These are phyloP conservation scores for Amanita subjunquillea DNA, from an alignment of 768 basidiomycete genomes.

Conservation along the genomic window DNA sequence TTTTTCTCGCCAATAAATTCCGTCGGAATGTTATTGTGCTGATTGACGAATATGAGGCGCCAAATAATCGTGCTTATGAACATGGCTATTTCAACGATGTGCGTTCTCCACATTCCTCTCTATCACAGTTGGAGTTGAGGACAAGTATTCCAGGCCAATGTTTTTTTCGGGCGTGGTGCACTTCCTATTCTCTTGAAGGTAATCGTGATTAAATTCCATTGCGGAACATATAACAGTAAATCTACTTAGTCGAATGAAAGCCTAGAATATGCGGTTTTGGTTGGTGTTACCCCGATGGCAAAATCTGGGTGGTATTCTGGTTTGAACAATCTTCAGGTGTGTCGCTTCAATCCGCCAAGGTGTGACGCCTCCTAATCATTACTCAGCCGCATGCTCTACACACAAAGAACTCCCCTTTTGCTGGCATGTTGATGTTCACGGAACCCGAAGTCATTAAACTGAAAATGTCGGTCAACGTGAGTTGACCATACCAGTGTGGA, in stretches of 20 bases:
- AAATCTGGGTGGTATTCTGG: constrained; percentile 5
- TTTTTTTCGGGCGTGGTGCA: constrained; percentile 9
- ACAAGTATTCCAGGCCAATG: constrained; percentile 9
- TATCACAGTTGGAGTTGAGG: constrained; percentile 7
- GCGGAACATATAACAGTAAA: too few relatives aligned
- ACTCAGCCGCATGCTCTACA: constrained; percentile 9
- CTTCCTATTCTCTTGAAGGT: constrained; percentile 11
- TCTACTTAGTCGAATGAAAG: constrained; percentile 7
- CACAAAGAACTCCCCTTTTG: constrained; percentile 4
- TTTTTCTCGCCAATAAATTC: constrained; percentile 9
- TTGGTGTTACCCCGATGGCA: constrained; percentile 7
- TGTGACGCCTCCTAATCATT: constrained; percentile 6
- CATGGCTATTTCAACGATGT: constrained; percentile 9
- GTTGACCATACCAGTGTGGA: not conserved
- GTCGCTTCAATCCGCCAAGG: constrained; percentile 9
- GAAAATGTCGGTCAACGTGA: constrained; percentile 5
- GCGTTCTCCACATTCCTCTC: constrained; percentile 5
- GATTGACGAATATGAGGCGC: constrained; percentile 1
- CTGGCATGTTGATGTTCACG: constrained; percentile 11
- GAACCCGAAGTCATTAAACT: constrained; percentile 7
- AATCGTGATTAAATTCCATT: constrained; percentile 5
- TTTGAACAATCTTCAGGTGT: constrained; percentile 1
- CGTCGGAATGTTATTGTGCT: constrained; percentile 7
- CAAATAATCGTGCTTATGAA: constrained; percentile 7
- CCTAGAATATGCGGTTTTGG: constrained; percentile 8